Evolutionary conservation across 768 basidiomycete species (phyloP), one percentile per base, ranked within the genome.

Genomic region (Lyophyllum semitale): DNA sequence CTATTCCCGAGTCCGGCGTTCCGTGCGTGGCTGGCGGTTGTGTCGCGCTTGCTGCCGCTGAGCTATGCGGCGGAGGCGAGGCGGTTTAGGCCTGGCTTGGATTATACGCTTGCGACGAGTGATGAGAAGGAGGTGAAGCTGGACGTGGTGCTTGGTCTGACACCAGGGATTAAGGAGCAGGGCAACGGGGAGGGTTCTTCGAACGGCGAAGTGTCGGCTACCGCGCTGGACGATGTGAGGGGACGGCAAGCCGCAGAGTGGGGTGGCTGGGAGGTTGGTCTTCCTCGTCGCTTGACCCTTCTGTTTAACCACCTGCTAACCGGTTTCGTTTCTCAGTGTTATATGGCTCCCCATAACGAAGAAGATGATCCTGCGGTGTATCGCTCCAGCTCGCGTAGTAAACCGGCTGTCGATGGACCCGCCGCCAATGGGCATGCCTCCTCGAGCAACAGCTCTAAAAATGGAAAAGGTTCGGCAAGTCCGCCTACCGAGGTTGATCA

Each of bases 321-420:
- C 48, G 17, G 38, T 20, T 46, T 23, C 6, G 12, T 45, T 43
- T 48, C 59, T 8, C 58, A 93, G 88, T 95, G 94, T 66, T 98
- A 98, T 70, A 90, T 97, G 84, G 91, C 94, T 1, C 91, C 93
- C 38, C 93, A 96, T 59, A 88, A 95, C 58, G 94, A 92, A 62
- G 93, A 93, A 65, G 95, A 96, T 59, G 95, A 98, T 69, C 95
- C 95, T 13, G 93, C 95, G 1, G 89, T 97, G 15, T 98, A 96
- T 69, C 88, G 93, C 26, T 82, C 84, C 17, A 81, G 85, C 20
- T 77, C 78, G 17, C 71, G 75, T 37, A 78, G 79, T 66, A 78
- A 77, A 55, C 35, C 59, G 3, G 48, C 60, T 9, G 27, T 60
- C 3, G 66, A 73, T 43, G 63, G 43, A 25, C 54, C 60, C 8